Base-by-base conservation (phyloP, 345 rosid genomes). In the Rhizophora mangle region DNA sequence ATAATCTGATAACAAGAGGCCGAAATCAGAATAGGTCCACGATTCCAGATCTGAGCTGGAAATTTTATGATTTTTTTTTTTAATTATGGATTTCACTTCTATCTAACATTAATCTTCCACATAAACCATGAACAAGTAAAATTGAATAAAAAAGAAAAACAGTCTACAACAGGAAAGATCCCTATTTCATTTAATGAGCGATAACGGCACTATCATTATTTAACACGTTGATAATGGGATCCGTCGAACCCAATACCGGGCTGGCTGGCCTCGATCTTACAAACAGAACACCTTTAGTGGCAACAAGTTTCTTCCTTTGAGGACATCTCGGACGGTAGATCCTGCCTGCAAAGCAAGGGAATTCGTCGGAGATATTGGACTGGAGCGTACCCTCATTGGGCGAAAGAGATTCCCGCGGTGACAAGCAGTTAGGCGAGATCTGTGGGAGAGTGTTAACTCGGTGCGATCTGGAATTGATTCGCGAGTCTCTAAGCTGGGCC, bases 291-390 rank as follows among this genome's bases (percentile, higher is more conserved):
- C 77, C 63, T 66, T 79, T 81, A 20, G 71, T 62, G 3, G 89
- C 86, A 1, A 81, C 57, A 26, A 83, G 78, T 72, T 81, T 85
- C 82, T 83, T 85, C 86, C 86, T 77, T 71, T 70, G 79, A 8
- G 67, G 82, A 61, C 82, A 85, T 18, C 85, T 79, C 0, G 86
- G 78, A 0, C 83, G 82, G 68, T 60, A 77, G 51, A 70, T 39
- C 72, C 79, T 70, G 43, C 63, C 68, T 1, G 69, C 65, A 51
- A 82, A 78, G 80, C 66, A 77, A 49, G 82, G 82, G 43, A 73
- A 65, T 10, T 30, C 71, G 2, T 71, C 82, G 16, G 20, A 2
- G 3, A 65, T 21, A 61, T 24, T 57, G 29, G 62, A 47, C 62
- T 27, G 62, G 0, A 73, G 43, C 5, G 62, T 60, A 16, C 4